Evolutionary conservation across 768 basidiomycete species (phyloP), one percentile per base, ranked within the genome.

Genomic region (Boletus sp.): DNA sequence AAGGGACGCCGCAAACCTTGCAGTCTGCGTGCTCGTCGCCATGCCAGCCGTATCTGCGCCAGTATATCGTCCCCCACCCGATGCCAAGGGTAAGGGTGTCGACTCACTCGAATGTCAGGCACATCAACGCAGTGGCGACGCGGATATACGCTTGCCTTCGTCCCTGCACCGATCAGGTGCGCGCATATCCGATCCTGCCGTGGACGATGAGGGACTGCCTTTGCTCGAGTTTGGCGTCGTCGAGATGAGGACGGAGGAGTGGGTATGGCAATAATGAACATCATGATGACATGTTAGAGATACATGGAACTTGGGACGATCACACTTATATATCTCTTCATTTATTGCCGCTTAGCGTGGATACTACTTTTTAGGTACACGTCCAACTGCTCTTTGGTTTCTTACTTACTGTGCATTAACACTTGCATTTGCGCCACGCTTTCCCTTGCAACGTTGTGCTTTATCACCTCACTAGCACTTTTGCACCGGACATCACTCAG

Each of bases 141-240:
- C 36, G 1, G 55, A 50, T 49, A 42, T 59, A 8, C 58, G 47
- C 50, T 45, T 55, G 17, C 48, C 51, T 4, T 18, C 61, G 7
- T 29, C 52, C 12, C 29, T 4, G 14, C 47, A 9, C 8, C 40
- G 17, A 47, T 29, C 47, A 4, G 29, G 30, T 17, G 12, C 33
- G 1, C 55, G 29, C n/a, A 46, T 20, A 24, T 18, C 30, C 30
- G 45, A 48, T 3, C 5, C 10, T 7, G 7, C 15, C 11, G 10
- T 20, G 15, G 47, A 47, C 8, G 49, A 53, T 7, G 45, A 49
- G 12, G 41, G 47, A 8, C 40, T 50, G 0, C 64, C 58, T 3
- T n/a, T 52, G 17, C 51, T 64, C 28, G 65, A 67, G 44, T 67
- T 66, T 51, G 64, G 65, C 15, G 42, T 66, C 24, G 32, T 52